A percentile compares a stretch with the other conserved stretches of the same genome.
These are phyloP conservation scores for Aspergillus ostianus DNA, from an alignment of 495 filamentous ascomycete species.

Conservation along the genomic window DNA sequence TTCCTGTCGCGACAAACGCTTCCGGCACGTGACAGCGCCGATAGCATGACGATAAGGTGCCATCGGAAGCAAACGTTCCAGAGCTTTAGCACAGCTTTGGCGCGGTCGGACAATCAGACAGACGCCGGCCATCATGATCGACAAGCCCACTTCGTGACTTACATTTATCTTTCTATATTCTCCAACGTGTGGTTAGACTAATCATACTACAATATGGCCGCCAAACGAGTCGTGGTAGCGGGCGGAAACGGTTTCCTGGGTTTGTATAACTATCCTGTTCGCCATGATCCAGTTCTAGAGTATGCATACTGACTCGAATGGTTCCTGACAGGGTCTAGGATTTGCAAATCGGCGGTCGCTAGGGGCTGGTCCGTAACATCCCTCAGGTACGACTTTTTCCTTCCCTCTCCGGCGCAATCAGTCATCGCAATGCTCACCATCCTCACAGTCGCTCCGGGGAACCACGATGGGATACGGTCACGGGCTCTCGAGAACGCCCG, in stretches of 20 bases:
- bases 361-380: conserved; percentile 88
- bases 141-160: neutral
- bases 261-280: conserved; percentile 25
- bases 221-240: conserved; percentile 80
- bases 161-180: neutral
- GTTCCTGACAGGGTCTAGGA: conserved; percentile 62
- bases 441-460: conserved; percentile 75
- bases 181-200: neutral
- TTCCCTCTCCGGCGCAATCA: neutral
- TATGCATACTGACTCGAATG: conserved; percentile 5
- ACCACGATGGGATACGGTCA: conserved; percentile 76
- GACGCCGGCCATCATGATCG: conserved; percentile 5
- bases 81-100: conserved; percentile 16
- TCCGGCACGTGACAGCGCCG: conserved; percentile 13
- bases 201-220: conserved; percentile 30
- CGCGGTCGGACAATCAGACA: neutral
- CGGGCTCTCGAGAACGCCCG: conserved; percentile 69
- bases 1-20: neutral
- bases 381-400: conserved; percentile 63
- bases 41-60: conserved; percentile 18
- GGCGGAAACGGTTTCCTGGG: conserved; percentile 94
- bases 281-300: neutral
- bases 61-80: conserved; percentile 10
- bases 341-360: conserved; percentile 81
- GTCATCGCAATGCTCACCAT: conserved; percentile 12